Percentiles rank a stretch among this genome's conserved stretches.
Conservation (phyloP, 371 early-diverging fungal genomes). For the Parasitella parasitica region DNA sequence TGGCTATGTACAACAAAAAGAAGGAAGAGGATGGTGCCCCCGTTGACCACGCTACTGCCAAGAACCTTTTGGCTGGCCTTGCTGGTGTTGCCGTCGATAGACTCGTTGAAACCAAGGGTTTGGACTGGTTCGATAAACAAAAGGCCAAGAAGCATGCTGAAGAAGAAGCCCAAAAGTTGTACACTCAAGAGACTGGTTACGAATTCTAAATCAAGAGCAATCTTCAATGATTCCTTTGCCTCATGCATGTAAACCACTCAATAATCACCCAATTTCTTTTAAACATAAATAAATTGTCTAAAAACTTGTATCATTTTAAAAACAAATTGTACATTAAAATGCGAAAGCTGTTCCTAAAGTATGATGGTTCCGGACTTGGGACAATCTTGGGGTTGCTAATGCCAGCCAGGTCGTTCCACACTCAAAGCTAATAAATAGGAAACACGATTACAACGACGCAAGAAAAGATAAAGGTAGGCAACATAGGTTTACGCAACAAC, state of each 20-base stretch:
- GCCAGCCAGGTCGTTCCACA: too few species aligned
- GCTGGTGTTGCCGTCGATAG: conserved; percentile 37
- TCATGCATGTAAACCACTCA: not conserved
- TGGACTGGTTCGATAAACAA: conserved; percentile 41
- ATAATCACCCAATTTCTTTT: not conserved
- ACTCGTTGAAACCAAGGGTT: conserved; percentile 40
- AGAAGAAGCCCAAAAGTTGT: conserved; percentile 42
- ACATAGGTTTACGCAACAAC: too few species aligned
- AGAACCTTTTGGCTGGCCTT: conserved; percentile 44
- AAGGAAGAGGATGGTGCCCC: conserved; percentile 17
- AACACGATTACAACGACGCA: too few species aligned
- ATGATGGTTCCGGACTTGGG: too few species aligned
- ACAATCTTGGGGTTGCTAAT: too few species aligned
- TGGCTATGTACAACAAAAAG: conserved; percentile 34
- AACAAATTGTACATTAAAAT: not conserved
- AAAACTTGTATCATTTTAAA: not conserved
- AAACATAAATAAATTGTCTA: not conserved
- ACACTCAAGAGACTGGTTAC: conserved; percentile 29
- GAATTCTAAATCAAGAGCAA: conserved; percentile 6
- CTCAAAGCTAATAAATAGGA: too few species aligned
- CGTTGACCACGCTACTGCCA: conserved; percentile 36
- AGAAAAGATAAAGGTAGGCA: too few species aligned
- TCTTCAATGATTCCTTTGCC: too few species aligned
- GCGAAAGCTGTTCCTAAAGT: too few species aligned
- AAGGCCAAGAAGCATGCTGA: conserved; percentile 49